Conservation (phyloP, 2,329 filamentous ascomycete genomes). For the Aureobasidium sp. region DNA sequence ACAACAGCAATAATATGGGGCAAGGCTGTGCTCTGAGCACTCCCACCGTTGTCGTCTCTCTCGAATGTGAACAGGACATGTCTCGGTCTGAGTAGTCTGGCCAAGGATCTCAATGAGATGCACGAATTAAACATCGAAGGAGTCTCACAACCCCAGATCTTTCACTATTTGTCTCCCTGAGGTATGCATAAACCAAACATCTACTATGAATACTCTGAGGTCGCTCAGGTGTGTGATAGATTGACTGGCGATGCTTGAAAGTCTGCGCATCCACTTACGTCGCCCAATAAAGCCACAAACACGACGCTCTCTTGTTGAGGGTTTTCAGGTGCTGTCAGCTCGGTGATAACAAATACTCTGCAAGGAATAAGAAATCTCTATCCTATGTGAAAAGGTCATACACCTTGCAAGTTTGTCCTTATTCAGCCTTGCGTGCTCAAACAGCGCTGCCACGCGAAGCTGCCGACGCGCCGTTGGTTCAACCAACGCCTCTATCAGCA, state of each 20-base stretch:
- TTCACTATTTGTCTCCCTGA: neutral
- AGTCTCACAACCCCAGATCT: neutral
- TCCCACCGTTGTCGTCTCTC: neutral
- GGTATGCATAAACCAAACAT: neutral
- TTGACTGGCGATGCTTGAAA: neutral
- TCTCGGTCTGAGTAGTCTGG: neutral
- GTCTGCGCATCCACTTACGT: neutral
- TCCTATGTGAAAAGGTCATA: neutral
- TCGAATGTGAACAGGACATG: neutral
- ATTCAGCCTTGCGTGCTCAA: neutral
- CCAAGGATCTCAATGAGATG: neutral
- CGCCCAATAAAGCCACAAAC: neutral
- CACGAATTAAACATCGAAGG: neutral
- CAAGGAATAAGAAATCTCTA: neutral
- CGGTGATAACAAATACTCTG: neutral
- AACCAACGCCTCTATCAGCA: slow-evolving; percentile 11
- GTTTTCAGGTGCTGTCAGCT: neutral
- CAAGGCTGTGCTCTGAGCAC: neutral
- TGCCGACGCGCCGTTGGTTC: neutral
- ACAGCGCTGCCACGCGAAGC: slow-evolving; percentile 10
- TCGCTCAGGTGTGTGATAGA: neutral
- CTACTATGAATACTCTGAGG: neutral
- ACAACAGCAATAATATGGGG: neutral
- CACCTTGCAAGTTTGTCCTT: neutral
- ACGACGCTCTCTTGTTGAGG: neutral